Percentiles rank a stretch among this genome's conserved stretches.
phyloP scores from a whole-genome alignment of 306 rosid genomes.

The Vigna angularis region DNA sequence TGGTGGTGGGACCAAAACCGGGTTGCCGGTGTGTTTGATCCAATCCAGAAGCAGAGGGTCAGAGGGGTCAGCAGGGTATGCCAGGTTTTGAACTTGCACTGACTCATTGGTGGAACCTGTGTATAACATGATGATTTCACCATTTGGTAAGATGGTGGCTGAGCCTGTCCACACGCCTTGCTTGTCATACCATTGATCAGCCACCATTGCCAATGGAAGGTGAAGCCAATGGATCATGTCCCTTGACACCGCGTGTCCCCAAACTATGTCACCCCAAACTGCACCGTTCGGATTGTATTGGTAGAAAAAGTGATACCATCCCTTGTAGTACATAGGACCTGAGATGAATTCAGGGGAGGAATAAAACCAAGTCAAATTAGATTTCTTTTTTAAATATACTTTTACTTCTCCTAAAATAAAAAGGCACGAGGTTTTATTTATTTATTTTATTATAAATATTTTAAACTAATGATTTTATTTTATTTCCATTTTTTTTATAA shows the following conservation, averaged over 20 bases:
- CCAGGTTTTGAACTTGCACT: constrained; percentile 87
- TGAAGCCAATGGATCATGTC: constrained; percentile 96
- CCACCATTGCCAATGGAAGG: constrained; percentile 87
- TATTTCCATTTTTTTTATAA: not conserved
- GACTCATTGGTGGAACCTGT: constrained; percentile 86
- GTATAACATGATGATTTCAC: constrained; percentile 75
- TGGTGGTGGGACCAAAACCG: constrained; percentile 82
- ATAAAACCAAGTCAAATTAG: not conserved
- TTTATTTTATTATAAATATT: not conserved
- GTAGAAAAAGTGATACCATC: constrained; percentile 97
- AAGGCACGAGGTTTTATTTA: not conserved
- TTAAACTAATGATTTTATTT: not conserved
- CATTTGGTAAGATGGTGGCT: constrained; percentile 80
- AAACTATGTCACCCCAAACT: constrained; percentile 88
- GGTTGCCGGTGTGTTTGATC: constrained; percentile 79
- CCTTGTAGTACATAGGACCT: constrained; percentile 93
- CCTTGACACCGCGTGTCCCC: constrained; percentile 94
- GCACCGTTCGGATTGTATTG: constrained; percentile 89
- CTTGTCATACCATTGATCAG: constrained; percentile 85
- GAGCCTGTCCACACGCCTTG: constrained; percentile 96
- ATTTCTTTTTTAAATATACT: not conserved
- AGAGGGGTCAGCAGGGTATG: constrained; percentile 72
- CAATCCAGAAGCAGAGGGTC: constrained; percentile 85
- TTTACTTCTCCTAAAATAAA: not conserved
- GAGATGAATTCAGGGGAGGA: constrained; percentile 2